phyloP scores from a whole-genome alignment of 1,139 yeast species.

The Zhuliangozyma blackwelliae region DNA sequence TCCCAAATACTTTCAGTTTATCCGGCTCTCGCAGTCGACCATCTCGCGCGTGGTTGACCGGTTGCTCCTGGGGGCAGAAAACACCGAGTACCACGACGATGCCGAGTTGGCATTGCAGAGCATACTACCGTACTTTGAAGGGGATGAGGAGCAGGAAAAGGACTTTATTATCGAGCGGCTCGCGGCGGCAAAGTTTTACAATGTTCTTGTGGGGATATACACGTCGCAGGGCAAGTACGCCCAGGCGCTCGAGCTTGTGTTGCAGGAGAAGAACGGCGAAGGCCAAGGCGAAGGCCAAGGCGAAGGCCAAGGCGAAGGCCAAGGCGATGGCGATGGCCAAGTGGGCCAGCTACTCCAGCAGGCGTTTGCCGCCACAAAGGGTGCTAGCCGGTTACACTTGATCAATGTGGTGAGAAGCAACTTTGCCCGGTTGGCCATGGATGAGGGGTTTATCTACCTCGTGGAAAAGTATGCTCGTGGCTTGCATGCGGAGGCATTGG shows the following conservation, averaged over 20 bases:
- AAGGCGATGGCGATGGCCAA: conserved; percentile 12
- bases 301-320: conserved; percentile 6
- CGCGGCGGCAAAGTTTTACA: conserved; percentile 48
- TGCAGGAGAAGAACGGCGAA: conserved; percentile 12
- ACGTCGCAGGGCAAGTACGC: conserved; percentile 48
- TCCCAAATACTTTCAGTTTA: conserved; percentile 76
- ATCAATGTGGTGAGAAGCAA: conserved; percentile 30
- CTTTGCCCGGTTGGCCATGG: conserved; percentile 32
- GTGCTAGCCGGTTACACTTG: conserved; percentile 31
- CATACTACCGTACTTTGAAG: conserved; percentile 57
- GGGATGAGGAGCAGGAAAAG: conserved; percentile 29
- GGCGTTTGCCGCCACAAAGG: conserved; percentile 30
- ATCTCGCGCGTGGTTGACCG: conserved; percentile 45
- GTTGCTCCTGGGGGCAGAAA: conserved; percentile 38
- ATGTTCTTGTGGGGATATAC: conserved; percentile 58
- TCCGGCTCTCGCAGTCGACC: conserved; percentile 60
- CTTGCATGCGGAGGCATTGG: conserved; percentile 34
- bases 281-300: conserved; percentile 2
- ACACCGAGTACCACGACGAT: conserved; percentile 29
- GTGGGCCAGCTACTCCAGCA: conserved; percentile 30
- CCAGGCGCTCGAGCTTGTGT: conserved; percentile 43
- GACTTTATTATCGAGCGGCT: conserved; percentile 46
- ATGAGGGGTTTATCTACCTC: conserved; percentile 28
- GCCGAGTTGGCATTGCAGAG: conserved; percentile 73
- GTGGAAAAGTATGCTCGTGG: conserved; percentile 34